Base-by-base conservation (phyloP, 1,139 yeast genomes). In the Geotrichum bryndzae region DNA sequence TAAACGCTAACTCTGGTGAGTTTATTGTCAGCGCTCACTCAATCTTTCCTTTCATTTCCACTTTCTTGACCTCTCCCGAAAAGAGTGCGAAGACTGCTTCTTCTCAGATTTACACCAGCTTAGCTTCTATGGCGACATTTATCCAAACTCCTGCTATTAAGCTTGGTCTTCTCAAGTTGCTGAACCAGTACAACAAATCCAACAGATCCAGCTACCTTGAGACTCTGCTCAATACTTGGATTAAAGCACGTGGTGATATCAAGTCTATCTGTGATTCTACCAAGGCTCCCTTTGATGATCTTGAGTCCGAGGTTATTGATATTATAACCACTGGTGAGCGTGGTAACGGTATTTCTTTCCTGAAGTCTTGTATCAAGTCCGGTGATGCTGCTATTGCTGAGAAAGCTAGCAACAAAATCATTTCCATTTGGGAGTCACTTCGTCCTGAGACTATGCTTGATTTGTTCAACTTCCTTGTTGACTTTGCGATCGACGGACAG, bases 311-410 rank as follows among this genome's bases (percentile, higher is more conserved):
- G n/a, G 70, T 88, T 22, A 80, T 87, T 29, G 77, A 79, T 15
- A 72, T 87, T 63, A 83, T 89, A 23, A 82, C 88, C 13, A 77
- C 81, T 11, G 82, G 81, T 63, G 91, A 86, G 63, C 82, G 82
- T 64, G 74, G 72, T 11, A 76, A 76, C 61, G 91, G 88, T 62
- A 79, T 87, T 52, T 82, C 82, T 51, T 88, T 91, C 76, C 71
- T 90, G 53, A 80, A 84, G 60, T 75, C 76, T 25, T 82, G 71
- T 35, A 62, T 78, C 57, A 80, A 81, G 59, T 76, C 84, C 11
- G 77, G 80, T 0, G 75, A 76, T 66, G 80, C 83, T 60, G 84
- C 81, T 51, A 74, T 86, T 38, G 80, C 84, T n/a, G 80, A 73
- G 23, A 66, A 75, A 6, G 82, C 85, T 5, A 80, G 85, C 55